Conservation (phyloP, 805 yeast species). For the Saccharomycopsis malanga region DNA sequence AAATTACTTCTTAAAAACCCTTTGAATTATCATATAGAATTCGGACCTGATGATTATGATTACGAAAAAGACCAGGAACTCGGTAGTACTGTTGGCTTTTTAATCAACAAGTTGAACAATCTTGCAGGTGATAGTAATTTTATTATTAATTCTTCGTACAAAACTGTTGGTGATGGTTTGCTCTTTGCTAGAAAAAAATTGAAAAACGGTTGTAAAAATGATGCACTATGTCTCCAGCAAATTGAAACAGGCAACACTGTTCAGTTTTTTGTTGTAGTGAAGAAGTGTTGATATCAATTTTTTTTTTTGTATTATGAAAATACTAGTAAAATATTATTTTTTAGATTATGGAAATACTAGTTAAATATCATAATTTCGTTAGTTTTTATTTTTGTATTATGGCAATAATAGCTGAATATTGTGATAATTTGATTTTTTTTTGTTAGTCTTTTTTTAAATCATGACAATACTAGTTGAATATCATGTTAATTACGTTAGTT, state of each 20-base stretch:
- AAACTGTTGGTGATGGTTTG: constrained; percentile 30
- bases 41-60: constrained; percentile 74
- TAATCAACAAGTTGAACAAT: constrained; percentile 49
- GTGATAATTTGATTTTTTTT: too few species aligned
- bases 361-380: too few species aligned
- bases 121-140: constrained; percentile 43
- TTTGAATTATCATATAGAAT: constrained; percentile 62
- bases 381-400: too few species aligned
- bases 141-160: constrained; percentile 25
- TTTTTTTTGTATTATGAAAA: too few species aligned
- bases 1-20: constrained; percentile 29
- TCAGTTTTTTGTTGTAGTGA: constrained; percentile 29
- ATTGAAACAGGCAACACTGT: constrained; percentile 48
- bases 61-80: constrained; percentile 51
- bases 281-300: not conserved
- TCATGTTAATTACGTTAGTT: too few species aligned
- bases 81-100: constrained; percentile 61
- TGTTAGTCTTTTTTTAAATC: too few species aligned
- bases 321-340: too few species aligned
- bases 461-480: too few species aligned
- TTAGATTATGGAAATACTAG: too few species aligned
- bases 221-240: constrained; percentile 45
- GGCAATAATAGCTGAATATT: too few species aligned
- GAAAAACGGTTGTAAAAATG: constrained; percentile 21
- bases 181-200: constrained; percentile 30